Evolutionary conservation across 106 monocot genomes (phyloP), one percentile per base, ranked within the genome.

Genomic region (Platanthera zijinensis): DNA sequence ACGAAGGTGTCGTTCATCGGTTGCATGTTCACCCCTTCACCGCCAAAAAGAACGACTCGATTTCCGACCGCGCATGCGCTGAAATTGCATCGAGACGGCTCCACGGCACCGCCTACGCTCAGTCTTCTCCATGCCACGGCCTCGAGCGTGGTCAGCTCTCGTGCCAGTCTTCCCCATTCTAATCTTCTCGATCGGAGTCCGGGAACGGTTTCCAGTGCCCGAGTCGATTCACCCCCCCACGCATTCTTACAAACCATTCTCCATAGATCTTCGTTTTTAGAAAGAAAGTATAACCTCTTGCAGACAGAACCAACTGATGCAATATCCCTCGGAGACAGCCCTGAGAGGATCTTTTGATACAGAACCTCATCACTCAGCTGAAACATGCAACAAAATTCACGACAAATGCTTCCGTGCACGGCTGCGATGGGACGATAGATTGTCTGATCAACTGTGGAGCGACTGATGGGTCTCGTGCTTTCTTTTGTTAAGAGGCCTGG

Each of bases 1-100:
- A 96, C 95, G 81, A 96, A 96, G 18, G 95, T 96, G 68, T 96
- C 95, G 77, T 96, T 96, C 95, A 96, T 96, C 18, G 95, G 95
- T 74, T 96, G 95, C 95, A 96, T 96, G 79, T 96, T 92, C 25
- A 96, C 87, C 10, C 95, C 95, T 76, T 96, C 95, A 12, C 95
- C 95, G 62, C 95, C 95, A 78, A 96, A 96, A 61, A 96, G 90
- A 46, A 96, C 92, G 69, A 96, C 92, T 9, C 95, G 85, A 48
- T 89, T 96, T 8, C 95, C 95, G 28, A 90, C 95, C 53, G 95
- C 95, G 83, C 95, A 96, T 7, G 95, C 92, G 80, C 95, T 90
- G 78, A 96, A 96, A 78, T 96, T 96, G 83, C 92, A 96, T 5
- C 95, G 86, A n/a, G 95, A 96, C 50, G 95, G 95, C 71, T 96